Evolutionary conservation across 2,329 filamentous ascomycete genomes (phyloP).

Genomic region (Tolypocladium guangdongense): DNA sequence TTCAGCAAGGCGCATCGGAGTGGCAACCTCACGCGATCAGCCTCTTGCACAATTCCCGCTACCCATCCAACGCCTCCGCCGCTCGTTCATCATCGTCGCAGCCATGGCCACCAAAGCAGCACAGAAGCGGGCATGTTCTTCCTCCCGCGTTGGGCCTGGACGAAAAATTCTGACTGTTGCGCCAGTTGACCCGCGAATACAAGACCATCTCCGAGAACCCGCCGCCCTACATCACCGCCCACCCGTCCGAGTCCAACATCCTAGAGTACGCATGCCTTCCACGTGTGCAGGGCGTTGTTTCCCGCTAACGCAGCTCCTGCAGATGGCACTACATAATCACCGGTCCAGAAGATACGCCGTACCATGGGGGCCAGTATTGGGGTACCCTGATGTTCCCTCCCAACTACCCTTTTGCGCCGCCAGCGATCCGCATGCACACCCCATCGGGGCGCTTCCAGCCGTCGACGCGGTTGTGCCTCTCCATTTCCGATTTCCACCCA

Average conservation of each 20-base stretch:
- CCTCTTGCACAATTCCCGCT: background rate
- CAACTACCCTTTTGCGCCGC: constrained; percentile 94
- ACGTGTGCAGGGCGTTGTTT: background rate
- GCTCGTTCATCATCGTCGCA: constrained; percentile 6
- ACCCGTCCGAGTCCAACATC: constrained; percentile 85
- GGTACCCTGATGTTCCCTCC: constrained; percentile 90
- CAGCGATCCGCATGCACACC: constrained; percentile 98
- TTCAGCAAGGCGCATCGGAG: background rate
- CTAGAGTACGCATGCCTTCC: constrained; percentile 54
- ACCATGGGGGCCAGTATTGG: constrained; percentile 95
- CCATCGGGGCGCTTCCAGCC: constrained; percentile 92
- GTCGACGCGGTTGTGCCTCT: constrained; percentile 82
- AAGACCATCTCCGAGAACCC: constrained; percentile 60
- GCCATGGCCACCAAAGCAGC: constrained; percentile 62
- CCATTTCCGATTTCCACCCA: constrained; percentile 95
- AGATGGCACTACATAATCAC: constrained; percentile 95
- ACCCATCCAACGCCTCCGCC: background rate
- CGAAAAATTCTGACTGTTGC: constrained; percentile 11
- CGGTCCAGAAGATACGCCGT: constrained; percentile 86
- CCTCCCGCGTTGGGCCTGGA: background rate
- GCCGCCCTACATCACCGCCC: constrained; percentile 78
- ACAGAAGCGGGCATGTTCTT: constrained; percentile 51
- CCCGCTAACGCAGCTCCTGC: constrained; percentile 7
- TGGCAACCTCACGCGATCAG: constrained; percentile 11
- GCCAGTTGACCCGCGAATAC: constrained; percentile 50